Evolutionary conservation across 2,329 filamentous ascomycete genomes (phyloP), one percentile per base, ranked within the genome.

Genomic region (Byssothecium circinans): DNA sequence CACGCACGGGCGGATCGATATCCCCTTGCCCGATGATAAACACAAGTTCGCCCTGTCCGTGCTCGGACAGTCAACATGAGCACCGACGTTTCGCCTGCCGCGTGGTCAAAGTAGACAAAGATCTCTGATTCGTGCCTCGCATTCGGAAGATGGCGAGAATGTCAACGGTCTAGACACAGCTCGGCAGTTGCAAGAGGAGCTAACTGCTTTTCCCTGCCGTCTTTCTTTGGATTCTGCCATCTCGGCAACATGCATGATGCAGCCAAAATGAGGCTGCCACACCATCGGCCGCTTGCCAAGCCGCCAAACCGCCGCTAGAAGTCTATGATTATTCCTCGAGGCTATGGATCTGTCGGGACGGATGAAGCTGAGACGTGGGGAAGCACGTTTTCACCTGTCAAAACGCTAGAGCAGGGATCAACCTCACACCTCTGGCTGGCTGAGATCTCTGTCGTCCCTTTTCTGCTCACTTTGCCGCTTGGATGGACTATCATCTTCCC

Each of bases 321-420:
- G 46, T 53, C 47, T 52, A 42, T 43, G 37, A 22, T 35, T 18
- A 37, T 50, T 52, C 49, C 57, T 52, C 19, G 22, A 39, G 36
- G 19, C 20, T n/a, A 25, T 22, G 36, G 36, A 17, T n/a, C 8
- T 22, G 15, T 12, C 35, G 53, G 57, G 52, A 56, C 56, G 53
- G 48, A 44, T 27, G 39, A 3, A 39, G 39, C 56, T 62, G 54
- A 56, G 61, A 61, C 65, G 62, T 67, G 65, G 65, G 65, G 62
- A 66, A 65, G 58, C 11, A 45, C 60, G 61, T 54, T 62, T 34
- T 48, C 46, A 57, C 57, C 58, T 53, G 48, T 55, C 52, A 53
- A 56, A 47, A 43, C 52, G 50, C 52, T 44, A 43, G 17, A 36
- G 39, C 53, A 55, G 43, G 54, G 54, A 38, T 54, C 22, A 8